phyloP scores from a whole-genome alignment of 257 asterid species.

The Solanum sparsipilum region DNA sequence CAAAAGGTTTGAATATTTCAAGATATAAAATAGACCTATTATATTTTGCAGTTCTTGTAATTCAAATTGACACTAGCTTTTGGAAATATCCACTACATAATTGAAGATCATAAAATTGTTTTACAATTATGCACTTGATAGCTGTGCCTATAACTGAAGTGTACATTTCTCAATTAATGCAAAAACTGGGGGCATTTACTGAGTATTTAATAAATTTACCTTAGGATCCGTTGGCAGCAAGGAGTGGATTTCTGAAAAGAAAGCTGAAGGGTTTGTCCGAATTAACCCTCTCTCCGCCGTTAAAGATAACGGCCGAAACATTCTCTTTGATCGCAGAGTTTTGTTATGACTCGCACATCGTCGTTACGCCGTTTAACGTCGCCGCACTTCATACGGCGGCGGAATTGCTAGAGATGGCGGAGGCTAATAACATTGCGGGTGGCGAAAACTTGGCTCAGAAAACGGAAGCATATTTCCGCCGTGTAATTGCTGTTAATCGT shows the following conservation, averaged over 20 bases:
- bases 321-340: constrained; percentile 55
- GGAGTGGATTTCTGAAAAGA: constrained; percentile 51
- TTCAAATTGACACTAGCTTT: neutral
- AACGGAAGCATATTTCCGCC: constrained; percentile 64
- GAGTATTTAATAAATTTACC: neutral
- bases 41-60: neutral
- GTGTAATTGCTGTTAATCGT: constrained; percentile 31
- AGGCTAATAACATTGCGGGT: neutral
- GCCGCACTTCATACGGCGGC: constrained; percentile 80
- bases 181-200: constrained; percentile 25
- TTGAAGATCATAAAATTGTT: neutral
- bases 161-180: constrained; percentile 15
- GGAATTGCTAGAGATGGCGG: constrained; percentile 62
- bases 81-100: neutral
- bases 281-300: constrained; percentile 73
- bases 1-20: neutral
- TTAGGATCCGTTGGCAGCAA: constrained; percentile 52
- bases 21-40: neutral
- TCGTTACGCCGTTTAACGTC: constrained; percentile 62
- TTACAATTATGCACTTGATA: neutral
- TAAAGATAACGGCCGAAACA: constrained; percentile 61
- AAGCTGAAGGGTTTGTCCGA: constrained; percentile 37
- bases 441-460: constrained; percentile 38
- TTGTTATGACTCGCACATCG: constrained; percentile 48
- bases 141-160: neutral